Base-by-base conservation (phyloP, 305 asterid genomes). In the Euphrasia arctica region DNA sequence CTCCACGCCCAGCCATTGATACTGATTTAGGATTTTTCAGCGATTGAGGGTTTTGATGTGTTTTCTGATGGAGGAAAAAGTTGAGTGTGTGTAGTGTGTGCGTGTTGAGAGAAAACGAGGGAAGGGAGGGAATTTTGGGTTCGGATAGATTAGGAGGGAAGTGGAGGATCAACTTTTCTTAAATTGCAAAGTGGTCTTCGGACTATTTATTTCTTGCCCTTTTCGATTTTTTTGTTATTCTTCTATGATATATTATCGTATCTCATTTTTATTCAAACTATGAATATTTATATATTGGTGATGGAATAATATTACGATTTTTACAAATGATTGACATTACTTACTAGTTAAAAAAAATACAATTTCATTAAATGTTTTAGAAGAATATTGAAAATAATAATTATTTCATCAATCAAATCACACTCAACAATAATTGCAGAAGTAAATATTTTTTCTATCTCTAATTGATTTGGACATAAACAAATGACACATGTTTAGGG, bases 121-220 rank as follows among this genome's bases (percentile, higher is more conserved):
- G 88, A 87, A 92, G 88, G 84, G 96, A 87, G 96, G 96, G 90
- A 89, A 87, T 80, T 89, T 90, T 92, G 80, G 93, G 22, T 87
- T 89, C 88, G 89, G 90, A 85, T 78, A 70, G 87, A 77, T 82
- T 91, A 89, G 98, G 97, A 90, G 98, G 98, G 97, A 92, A 92
- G 81, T 59, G 64, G 64, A 70, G 27, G 28, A 66, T 69, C 64
- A 67, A 76, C 18, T 55, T 68, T 59, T 15, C 0, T 4, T 2
- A 2, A 1, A 43, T 75, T 79, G 69, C 90, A 70, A 4, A 70
- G 0, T 18, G 48, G 66, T 69, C 80, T 85, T 54, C 62, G 0
- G 0, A 0, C 10, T 76, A 15, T 51, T 67, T 9, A 52, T 64
- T 62, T 27, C 31, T 0, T 41, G 6, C 13, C 52, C 5, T 13